phyloP scores from a whole-genome alignment of 2,329 filamentous ascomycete species.

The Zymoseptoria tritici region DNA sequence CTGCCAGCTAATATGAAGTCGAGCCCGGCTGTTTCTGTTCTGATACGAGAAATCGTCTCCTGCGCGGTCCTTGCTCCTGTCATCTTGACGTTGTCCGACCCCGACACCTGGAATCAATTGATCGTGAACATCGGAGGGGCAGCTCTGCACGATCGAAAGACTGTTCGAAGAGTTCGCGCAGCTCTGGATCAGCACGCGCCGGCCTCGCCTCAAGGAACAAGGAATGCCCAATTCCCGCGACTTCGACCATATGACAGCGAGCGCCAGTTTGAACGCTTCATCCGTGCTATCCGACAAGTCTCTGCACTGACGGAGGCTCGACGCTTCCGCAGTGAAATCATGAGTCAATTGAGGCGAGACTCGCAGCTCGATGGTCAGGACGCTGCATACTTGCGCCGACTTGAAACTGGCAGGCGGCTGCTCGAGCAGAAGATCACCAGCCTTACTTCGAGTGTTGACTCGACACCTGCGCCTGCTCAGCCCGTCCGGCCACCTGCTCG shows the following conservation, averaged over 20 bases:
- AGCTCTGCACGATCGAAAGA: slow-evolving; percentile 90
- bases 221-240: slow-evolving; percentile 61
- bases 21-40: slow-evolving; percentile 70
- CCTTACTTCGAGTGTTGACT: slow-evolving; percentile 54
- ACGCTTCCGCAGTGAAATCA: slow-evolving; percentile 82
- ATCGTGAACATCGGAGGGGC: slow-evolving; percentile 71
- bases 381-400: slow-evolving; percentile 73
- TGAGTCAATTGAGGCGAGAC: slow-evolving; percentile 85
- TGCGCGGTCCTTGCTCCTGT: slow-evolving; percentile 84
- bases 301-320: slow-evolving; percentile 89
- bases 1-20: slow-evolving; percentile 66
- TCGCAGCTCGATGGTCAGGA: slow-evolving; percentile 71
- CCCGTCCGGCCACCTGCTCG: slow-evolving; percentile 31
- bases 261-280: slow-evolving; percentile 87
- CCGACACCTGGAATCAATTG: slow-evolving; percentile 95
- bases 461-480: slow-evolving; percentile 30
- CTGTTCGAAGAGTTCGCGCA: slow-evolving; percentile 81
- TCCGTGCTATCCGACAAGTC: slow-evolving; percentile 78
- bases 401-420: slow-evolving; percentile 86
- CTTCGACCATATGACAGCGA: slow-evolving; percentile 79
- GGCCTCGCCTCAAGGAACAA: slow-evolving; percentile 45
- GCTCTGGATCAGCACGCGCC: slow-evolving; percentile 91
- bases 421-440: slow-evolving; percentile 83
- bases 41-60: slow-evolving; percentile 84
- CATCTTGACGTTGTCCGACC: slow-evolving; percentile 73